Conservation (phyloP, 2,329 filamentous ascomycete genomes). For the Zymoseptoria ardabiliae region DNA sequence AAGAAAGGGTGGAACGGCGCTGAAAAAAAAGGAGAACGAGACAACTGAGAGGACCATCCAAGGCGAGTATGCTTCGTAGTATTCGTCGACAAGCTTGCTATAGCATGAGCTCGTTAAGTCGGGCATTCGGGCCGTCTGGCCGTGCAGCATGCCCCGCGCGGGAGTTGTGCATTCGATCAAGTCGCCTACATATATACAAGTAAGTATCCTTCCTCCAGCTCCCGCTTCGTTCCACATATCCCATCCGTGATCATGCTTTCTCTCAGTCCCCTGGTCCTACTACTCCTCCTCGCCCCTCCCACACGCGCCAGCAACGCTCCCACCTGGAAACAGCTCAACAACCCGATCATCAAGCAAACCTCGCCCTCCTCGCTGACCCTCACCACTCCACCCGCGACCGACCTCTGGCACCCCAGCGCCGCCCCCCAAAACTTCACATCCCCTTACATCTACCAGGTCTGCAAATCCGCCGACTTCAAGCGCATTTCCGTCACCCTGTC, state of each 20-base stretch:
- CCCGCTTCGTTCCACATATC: neutral
- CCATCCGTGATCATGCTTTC: neutral
- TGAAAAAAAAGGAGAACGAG: too few species aligned
- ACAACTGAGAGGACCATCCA: too few species aligned
- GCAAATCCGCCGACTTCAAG: slow-evolving; percentile 5
- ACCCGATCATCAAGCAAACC: slow-evolving; percentile 7
- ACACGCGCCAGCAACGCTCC: neutral
- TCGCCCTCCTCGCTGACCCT: slow-evolving; percentile 11
- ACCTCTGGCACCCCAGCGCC: slow-evolving; percentile 12
- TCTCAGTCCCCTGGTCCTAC: neutral
- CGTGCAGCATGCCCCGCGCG: too few species aligned
- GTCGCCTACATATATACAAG: too few species aligned
- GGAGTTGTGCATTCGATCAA: too few species aligned
- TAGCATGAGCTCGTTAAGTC: too few species aligned
- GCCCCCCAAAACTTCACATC: slow-evolving; percentile 13
- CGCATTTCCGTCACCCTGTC: slow-evolving; percentile 9
- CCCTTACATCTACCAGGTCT: slow-evolving; percentile 12
- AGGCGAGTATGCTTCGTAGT: too few species aligned
- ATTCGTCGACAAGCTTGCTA: too few species aligned
- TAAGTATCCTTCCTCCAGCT: too few species aligned
- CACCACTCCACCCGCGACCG: slow-evolving; percentile 11
- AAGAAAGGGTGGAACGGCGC: too few species aligned
- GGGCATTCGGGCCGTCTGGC: too few species aligned
- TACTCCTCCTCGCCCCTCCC: neutral
- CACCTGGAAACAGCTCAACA: slow-evolving; percentile 10